Percentiles rank a stretch among this genome's conserved stretches.
Conservation (phyloP, 1,139 yeast genomes). For the Geotrichum reessii region DNA sequence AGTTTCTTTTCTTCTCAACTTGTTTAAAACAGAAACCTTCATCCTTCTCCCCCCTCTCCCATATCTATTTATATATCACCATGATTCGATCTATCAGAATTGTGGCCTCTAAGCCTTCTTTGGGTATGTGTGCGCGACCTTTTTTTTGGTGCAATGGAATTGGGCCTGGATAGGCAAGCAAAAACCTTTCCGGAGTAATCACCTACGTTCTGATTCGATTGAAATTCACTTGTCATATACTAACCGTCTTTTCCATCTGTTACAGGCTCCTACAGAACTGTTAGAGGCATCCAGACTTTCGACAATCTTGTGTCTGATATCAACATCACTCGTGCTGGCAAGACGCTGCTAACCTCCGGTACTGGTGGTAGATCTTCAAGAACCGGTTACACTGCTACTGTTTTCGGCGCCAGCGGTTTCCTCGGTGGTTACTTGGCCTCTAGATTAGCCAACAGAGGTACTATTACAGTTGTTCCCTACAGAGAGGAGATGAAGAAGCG, state of each 20-base stretch:
- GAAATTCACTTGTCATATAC: background rate
- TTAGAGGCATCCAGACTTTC: constrained; percentile 34
- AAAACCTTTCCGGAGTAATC: background rate
- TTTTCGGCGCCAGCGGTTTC: constrained; percentile 78
- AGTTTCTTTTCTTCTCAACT: background rate
- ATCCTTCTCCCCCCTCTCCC: background rate
- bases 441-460: constrained; percentile 77
- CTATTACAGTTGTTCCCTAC: constrained; percentile 67
- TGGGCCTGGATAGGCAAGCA: background rate
- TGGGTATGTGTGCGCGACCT: constrained; percentile 9
- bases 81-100: constrained; percentile 19
- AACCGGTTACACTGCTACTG: constrained; percentile 88
- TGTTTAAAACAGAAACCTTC: background rate
- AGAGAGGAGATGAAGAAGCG: constrained; percentile 77
- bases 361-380: constrained; percentile 77
- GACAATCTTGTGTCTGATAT: constrained; percentile 50
- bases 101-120: constrained; percentile 16
- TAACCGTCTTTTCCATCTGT: background rate
- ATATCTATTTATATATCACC: background rate
- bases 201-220: background rate
- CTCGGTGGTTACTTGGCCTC: constrained; percentile 69
- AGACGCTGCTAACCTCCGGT: constrained; percentile 64
- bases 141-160: background rate
- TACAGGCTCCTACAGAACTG: constrained; percentile 12
- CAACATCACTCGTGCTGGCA: constrained; percentile 71